Percentiles rank a stretch among this genome's conserved stretches.
Evolutionary conservation across 257 asterid genomes (phyloP).

Genomic region (Nicotiana noctiflora): DNA sequence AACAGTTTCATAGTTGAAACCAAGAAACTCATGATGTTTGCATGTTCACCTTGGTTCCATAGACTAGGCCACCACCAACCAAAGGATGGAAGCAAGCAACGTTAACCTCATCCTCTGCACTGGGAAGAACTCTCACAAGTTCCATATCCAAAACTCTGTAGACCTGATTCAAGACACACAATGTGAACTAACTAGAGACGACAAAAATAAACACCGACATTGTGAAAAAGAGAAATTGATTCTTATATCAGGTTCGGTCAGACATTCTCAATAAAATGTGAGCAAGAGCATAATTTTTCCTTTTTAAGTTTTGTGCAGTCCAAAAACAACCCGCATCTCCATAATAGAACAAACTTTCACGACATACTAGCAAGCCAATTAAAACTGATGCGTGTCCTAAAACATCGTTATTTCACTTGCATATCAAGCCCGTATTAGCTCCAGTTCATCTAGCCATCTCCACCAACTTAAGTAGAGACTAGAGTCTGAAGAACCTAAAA

Average conservation of each 20-base stretch:
- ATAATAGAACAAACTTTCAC: not conserved
- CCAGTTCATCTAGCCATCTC: not conserved
- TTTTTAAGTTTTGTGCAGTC: not conserved
- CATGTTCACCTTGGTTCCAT: slow-evolving; percentile 83
- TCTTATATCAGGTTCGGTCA: not conserved
- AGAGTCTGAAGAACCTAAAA: not conserved
- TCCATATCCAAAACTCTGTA: slow-evolving; percentile 94
- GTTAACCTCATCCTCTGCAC: slow-evolving; percentile 97
- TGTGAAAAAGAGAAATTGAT: not conserved
- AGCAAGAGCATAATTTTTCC: not conserved
- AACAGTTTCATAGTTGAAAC: not conserved
- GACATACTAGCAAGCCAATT: not conserved
- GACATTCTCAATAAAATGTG: not conserved
- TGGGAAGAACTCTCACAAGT: slow-evolving; percentile 92
- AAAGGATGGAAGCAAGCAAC: slow-evolving; percentile 97
- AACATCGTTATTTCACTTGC: not conserved
- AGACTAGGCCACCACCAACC: slow-evolving; percentile 93
- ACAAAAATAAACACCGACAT: not conserved
- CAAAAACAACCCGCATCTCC: not conserved
- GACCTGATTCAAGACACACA: slow-evolving; percentile 37
- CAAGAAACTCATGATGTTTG: not conserved
- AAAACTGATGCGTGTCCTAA: not conserved
- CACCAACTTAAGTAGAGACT: not conserved
- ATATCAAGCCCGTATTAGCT: not conserved
- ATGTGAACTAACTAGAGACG: slow-evolving; percentile 11